phyloP scores from a whole-genome alignment of 1,284 basidiomycete genomes.

The Boletus albobrunnescens region DNA sequence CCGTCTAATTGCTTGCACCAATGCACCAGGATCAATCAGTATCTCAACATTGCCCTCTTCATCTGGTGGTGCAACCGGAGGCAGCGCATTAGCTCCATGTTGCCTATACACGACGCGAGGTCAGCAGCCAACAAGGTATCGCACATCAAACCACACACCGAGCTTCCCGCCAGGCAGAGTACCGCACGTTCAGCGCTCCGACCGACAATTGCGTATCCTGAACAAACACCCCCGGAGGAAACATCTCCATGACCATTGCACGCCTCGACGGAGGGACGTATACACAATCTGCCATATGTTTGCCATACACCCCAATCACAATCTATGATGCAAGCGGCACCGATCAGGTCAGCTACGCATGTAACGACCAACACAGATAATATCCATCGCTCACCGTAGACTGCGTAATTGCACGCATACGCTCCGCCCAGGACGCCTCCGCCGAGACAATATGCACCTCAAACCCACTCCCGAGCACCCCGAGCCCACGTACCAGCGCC shows the following conservation, averaged over 20 bases:
- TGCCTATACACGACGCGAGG: neutral
- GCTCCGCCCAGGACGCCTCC: conserved; percentile 49
- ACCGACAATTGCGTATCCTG: conserved; percentile 65
- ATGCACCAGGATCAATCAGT: neutral
- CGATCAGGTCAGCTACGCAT: neutral
- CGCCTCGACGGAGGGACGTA: conserved; percentile 63
- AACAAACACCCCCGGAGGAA: conserved; percentile 68
- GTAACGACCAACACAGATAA: no score
- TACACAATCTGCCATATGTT: conserved; percentile 66
- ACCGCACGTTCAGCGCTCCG: conserved; percentile 63
- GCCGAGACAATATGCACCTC: conserved; percentile 64
- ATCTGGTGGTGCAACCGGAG: neutral
- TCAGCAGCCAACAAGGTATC: neutral
- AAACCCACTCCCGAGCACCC: conserved; percentile 52
- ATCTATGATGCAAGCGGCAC: neutral
- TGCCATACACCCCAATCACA: conserved; percentile 68
- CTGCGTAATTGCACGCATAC: conserved; percentile 63
- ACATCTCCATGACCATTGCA: conserved; percentile 76
- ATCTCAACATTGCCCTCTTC: neutral
- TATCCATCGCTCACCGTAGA: conserved; percentile 62
- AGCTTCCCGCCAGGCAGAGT: conserved; percentile 70
- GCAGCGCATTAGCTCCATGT: neutral
- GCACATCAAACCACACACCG: conserved; percentile 34
- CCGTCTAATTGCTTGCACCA: conserved; percentile 1
- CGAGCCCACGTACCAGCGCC: conserved; percentile 47